A percentile compares a stretch with the other conserved stretches of the same genome.
Evolutionary conservation across 768 basidiomycete genomes (phyloP).

Genomic region (Cystoderma amianthinum): DNA sequence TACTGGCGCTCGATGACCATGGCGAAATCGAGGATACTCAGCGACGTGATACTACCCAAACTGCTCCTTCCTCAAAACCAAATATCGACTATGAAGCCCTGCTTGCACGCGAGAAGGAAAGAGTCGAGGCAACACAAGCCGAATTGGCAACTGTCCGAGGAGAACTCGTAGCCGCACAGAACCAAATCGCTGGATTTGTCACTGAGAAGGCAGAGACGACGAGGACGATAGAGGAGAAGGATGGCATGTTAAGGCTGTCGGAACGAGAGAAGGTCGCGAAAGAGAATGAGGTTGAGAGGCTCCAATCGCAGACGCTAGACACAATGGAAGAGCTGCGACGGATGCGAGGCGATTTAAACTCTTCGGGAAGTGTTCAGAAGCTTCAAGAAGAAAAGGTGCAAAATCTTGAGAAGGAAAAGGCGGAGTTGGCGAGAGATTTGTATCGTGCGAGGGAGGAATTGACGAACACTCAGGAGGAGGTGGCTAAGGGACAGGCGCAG

Average conservation of each 20-base stretch:
- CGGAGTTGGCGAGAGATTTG: neutral
- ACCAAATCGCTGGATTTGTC: neutral
- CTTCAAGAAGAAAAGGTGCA: constrained; percentile 2
- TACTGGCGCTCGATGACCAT: constrained; percentile 1
- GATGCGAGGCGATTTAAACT: constrained; percentile 8
- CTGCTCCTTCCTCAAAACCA: no score
- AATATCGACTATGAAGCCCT: neutral
- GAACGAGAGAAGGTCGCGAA: neutral
- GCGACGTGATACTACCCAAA: no score
- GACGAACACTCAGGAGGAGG: constrained; percentile 6
- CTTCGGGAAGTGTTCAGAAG: constrained; percentile 3
- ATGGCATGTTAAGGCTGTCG: neutral
- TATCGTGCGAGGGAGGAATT: constrained; percentile 3
- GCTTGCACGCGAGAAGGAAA: neutral
- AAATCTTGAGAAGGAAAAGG: constrained; percentile 14
- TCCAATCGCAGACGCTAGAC: constrained; percentile 1
- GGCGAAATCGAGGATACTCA: constrained; percentile 3
- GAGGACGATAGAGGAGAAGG: neutral
- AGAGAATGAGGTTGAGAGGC: neutral
- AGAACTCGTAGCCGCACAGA: neutral
- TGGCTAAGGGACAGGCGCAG: neutral
- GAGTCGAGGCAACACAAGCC: neutral
- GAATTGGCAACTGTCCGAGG: neutral
- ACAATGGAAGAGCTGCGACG: constrained; percentile 3
- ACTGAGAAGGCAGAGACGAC: neutral